Conservation (phyloP, 345 rosid species). For the Gossypium herbaceum region DNA sequence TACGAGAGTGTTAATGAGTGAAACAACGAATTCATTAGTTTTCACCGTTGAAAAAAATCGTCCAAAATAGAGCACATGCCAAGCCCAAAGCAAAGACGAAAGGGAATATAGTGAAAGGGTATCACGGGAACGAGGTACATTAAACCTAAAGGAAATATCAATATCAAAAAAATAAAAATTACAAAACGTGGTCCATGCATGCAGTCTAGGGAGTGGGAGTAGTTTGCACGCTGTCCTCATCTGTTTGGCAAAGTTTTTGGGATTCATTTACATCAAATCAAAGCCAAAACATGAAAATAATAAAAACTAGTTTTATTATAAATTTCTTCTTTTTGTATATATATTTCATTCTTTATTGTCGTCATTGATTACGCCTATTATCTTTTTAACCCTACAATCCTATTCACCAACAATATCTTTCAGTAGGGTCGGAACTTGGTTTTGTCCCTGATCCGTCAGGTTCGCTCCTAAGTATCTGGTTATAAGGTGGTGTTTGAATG, state of each 20-base stretch:
- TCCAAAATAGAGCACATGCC: background rate
- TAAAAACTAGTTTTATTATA: background rate
- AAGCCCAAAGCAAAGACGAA: conserved; percentile 1
- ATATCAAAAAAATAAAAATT: conserved; percentile 2
- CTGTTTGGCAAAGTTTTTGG: background rate
- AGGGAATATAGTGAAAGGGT: background rate
- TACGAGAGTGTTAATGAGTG: too few relatives aligned
- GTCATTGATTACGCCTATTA: background rate
- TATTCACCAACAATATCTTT: background rate
- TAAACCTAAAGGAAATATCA: conserved; percentile 14
- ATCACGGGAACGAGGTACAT: conserved; percentile 31
- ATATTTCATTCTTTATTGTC: background rate
- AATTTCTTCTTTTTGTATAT: too few relatives aligned
- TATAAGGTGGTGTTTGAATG: too few relatives aligned
- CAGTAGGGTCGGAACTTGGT: background rate
- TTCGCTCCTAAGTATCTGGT: background rate
- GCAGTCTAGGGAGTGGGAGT: conserved; percentile 21
- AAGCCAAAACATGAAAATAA: background rate
- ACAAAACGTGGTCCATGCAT: conserved; percentile 37
- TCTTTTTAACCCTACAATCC: background rate
- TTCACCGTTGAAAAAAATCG: background rate
- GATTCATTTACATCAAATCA: conserved; percentile 1
- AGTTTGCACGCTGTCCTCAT: conserved; percentile 31
- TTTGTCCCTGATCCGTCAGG: background rate
- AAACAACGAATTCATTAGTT: background rate